Conservation (phyloP, 2,329 filamentous ascomycete genomes). For the Arachnomyces sp. region DNA sequence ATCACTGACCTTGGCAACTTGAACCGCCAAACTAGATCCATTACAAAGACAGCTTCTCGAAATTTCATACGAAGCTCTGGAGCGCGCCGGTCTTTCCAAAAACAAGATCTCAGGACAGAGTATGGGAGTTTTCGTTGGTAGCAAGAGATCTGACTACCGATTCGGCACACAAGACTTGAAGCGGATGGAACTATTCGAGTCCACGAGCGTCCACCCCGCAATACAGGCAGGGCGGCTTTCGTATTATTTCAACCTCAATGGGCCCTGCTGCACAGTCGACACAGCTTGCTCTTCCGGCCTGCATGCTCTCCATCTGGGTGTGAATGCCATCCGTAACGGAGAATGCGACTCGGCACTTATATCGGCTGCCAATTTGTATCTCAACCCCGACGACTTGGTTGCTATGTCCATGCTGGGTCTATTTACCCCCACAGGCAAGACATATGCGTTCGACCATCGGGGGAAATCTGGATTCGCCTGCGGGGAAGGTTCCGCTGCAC, state of each 20-base stretch:
- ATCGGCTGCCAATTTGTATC: conserved; percentile 18
- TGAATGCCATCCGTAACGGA: conserved; percentile 5
- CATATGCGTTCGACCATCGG: conserved; percentile 21
- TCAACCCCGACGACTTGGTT: conserved; percentile 20
- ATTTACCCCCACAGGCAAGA: conserved; percentile 9
- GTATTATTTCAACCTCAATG: conserved; percentile 16
- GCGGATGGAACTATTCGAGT: conserved; percentile 13
- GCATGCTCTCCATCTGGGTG: conserved; percentile 6
- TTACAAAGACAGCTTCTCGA: conserved; percentile 3
- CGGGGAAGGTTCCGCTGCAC: conserved; percentile 27
- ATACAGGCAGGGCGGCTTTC: too few species aligned
- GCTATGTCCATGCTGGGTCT: conserved; percentile 21
- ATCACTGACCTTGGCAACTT: too few species aligned
- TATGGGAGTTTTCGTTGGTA: conserved; percentile 13
- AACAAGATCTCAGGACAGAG: conserved; percentile 8
- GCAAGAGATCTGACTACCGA: conserved; percentile 1
- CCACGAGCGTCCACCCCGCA: conserved; percentile 9
- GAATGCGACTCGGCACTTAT: conserved; percentile 18
- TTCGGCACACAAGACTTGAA: conserved; percentile 3
- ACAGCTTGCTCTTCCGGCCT: conserved; percentile 8
- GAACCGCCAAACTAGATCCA: not conserved
- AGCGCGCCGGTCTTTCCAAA: not conserved
- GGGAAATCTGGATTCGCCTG: conserved; percentile 24
- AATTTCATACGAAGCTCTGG: conserved; percentile 1
- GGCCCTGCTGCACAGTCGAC: conserved; percentile 4